Conservation (phyloP, 2,329 filamentous ascomycete genomes). For the Thermothelomyces thermophilus region DNA sequence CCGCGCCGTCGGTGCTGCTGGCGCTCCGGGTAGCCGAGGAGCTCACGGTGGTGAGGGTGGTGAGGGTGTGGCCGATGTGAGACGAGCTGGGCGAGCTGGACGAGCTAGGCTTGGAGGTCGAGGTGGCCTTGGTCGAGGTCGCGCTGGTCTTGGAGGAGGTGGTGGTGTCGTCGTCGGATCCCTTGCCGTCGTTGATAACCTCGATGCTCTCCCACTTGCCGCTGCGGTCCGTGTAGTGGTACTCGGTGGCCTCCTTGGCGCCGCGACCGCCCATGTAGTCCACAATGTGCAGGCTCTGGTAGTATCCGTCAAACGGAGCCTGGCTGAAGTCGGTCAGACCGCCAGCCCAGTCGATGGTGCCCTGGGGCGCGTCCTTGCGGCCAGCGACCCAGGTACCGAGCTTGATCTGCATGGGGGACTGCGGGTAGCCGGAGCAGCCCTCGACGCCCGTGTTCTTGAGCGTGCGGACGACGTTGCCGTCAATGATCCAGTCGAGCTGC, state of each 20-base stretch:
- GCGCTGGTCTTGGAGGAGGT: conserved; percentile 11
- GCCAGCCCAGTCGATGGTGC: conserved; percentile 62
- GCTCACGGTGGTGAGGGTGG: conserved; percentile 20
- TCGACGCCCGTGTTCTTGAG: conserved; percentile 40
- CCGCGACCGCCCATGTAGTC: conserved; percentile 47
- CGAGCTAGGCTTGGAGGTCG: conserved; percentile 17
- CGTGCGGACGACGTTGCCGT: conserved; percentile 41
- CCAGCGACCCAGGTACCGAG: conserved; percentile 53
- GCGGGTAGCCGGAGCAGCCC: conserved; percentile 55
- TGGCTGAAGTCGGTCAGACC: conserved; percentile 47
- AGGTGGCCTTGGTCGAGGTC: conserved; percentile 22
- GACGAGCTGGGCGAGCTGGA: conserved; percentile 13
- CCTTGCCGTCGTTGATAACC: conserved; percentile 36
- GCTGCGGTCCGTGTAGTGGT: conserved; percentile 44
- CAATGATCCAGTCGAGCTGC: conserved; percentile 53
- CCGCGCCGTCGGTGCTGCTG: conserved; percentile 11
- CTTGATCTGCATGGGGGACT: conserved; percentile 63
- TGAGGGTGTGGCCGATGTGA: conserved; percentile 11
- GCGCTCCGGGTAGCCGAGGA: conserved; percentile 16
- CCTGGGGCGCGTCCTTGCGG: conserved; percentile 40
- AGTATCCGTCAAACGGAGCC: conserved; percentile 49
- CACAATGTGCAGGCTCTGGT: conserved; percentile 48
- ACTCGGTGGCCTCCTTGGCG: conserved; percentile 46
- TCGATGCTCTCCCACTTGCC: conserved; percentile 48
- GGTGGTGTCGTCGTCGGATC: conserved; percentile 18